These are phyloP conservation scores for Pilaira anomala DNA, from an alignment of 192 early-diverging fungal genomes.

Conservation along the genomic window DNA sequence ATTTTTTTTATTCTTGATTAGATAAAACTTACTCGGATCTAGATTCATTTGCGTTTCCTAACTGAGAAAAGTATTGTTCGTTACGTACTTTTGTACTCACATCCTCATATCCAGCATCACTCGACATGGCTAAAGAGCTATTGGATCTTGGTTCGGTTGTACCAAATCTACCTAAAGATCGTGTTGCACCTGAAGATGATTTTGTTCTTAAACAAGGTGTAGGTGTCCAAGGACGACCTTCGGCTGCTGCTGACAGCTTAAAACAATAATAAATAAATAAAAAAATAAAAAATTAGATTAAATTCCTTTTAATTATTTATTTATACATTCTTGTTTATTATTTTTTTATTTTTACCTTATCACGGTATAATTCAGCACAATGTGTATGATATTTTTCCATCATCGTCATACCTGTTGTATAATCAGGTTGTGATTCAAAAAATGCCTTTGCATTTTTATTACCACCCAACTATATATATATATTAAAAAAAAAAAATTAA, in stretches of 20 bases:
- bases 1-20: neutral
- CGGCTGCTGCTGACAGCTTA: constrained; percentile 54
- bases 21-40: constrained; percentile 54
- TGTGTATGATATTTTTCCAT: constrained; percentile 84
- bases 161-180: constrained; percentile 6
- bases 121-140: constrained; percentile 2
- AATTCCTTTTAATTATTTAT: neutral
- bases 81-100: constrained; percentile 36
- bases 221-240: constrained; percentile 58
- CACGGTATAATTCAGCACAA: constrained; percentile 83
- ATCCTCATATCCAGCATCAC: neutral
- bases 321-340: neutral
- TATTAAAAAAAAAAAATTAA: neutral
- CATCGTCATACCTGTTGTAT: constrained; percentile 67
- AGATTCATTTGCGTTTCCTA: constrained; percentile 55
- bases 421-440: constrained; percentile 80
- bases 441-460: constrained; percentile 84
- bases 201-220: neutral
- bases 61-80: constrained; percentile 71
- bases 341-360: constrained; percentile 60
- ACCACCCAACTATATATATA: constrained; percentile 63
- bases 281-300: no score
- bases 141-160: neutral
- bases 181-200: constrained; percentile 21
- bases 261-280: neutral